Conservation (phyloP, 1,139 yeast genomes). For the Suhomyces bribrorum region DNA sequence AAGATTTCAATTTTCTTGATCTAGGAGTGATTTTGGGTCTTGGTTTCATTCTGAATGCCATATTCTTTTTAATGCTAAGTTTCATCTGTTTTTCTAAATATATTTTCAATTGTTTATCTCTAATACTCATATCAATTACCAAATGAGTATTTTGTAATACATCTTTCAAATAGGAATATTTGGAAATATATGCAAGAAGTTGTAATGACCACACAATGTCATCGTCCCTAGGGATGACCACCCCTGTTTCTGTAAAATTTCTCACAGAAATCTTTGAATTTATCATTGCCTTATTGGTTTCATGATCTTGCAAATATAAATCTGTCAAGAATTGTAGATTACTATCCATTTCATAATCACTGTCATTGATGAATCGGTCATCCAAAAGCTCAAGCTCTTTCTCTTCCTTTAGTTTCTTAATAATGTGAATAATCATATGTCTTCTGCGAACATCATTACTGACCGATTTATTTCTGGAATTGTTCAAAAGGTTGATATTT, state of each 20-base stretch:
- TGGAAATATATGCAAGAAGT: conserved; percentile 87
- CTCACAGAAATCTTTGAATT: conserved; percentile 54
- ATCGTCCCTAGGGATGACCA: conserved; percentile 83
- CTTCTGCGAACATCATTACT: conserved; percentile 38
- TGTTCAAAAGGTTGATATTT: conserved; percentile 11
- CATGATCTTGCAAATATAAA: conserved; percentile 43
- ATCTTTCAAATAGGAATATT: conserved; percentile 79
- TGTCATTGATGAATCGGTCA: conserved; percentile 31
- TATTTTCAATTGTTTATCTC: conserved; percentile 45
- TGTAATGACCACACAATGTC: conserved; percentile 95
- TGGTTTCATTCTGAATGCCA: conserved; percentile 26
- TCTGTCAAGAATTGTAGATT: conserved; percentile 45
- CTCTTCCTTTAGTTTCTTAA: conserved; percentile 42
- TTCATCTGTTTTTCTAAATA: conserved; percentile 42
- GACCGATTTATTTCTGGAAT: conserved; percentile 17
- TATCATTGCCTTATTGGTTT: conserved; percentile 25
- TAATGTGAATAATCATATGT: conserved; percentile 37
- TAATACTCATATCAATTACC: conserved; percentile 54
- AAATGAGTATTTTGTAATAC: conserved; percentile 71
- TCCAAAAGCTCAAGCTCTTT: conserved; percentile 41
- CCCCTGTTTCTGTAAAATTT: conserved; percentile 67
- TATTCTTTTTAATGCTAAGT: conserved; percentile 32
- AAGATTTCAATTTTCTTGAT: conserved; percentile 27
- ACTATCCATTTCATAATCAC: conserved; percentile 48
- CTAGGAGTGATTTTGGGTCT: conserved; percentile 42